Evolutionary conservation across 768 basidiomycete genomes (phyloP).

Genomic region (Trametopsis cervina): DNA sequence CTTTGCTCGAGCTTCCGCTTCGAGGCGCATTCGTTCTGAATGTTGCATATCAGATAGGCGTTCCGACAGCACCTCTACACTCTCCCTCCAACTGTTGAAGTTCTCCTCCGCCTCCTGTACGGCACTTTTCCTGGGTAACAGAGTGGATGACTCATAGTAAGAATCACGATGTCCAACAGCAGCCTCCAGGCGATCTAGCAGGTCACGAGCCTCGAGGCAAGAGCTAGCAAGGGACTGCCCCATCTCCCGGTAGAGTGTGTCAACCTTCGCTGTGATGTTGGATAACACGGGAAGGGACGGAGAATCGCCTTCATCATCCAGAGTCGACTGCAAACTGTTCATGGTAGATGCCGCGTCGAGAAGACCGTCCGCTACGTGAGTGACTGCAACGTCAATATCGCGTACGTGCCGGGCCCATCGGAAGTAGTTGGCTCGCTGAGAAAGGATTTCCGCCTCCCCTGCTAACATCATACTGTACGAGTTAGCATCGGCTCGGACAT

Average conservation of each 20-base stretch:
- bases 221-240: slow-evolving; percentile 36
- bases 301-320: slow-evolving; percentile 24
- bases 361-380: slow-evolving; percentile 31
- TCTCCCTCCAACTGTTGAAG: slow-evolving; percentile 43
- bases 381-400: slow-evolving; percentile 39
- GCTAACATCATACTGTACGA: slow-evolving; percentile 56
- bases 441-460: slow-evolving; percentile 44
- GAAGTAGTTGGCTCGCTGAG: slow-evolving; percentile 41
- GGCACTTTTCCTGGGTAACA: slow-evolving; percentile 39
- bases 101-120: slow-evolving; percentile 46
- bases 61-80: slow-evolving; percentile 22
- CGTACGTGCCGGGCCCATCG: slow-evolving; percentile 47
- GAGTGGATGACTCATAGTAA: slow-evolving; percentile 39
- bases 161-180: slow-evolving; percentile 36
- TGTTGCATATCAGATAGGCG: slow-evolving; percentile 34
- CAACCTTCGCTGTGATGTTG: slow-evolving; percentile 29
- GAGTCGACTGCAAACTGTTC: slow-evolving; percentile 28
- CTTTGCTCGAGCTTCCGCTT: neutral
- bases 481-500: slow-evolving; percentile 65
- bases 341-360: slow-evolving; percentile 29
- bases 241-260: slow-evolving; percentile 28
- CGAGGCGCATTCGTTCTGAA: slow-evolving; percentile 9
- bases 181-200: slow-evolving; percentile 50
- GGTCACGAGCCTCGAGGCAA: slow-evolving; percentile 46
- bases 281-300: slow-evolving; percentile 30